phyloP scores from a whole-genome alignment of 2,329 filamentous ascomycete genomes.

The Scopulariopsis brevicaulis region DNA sequence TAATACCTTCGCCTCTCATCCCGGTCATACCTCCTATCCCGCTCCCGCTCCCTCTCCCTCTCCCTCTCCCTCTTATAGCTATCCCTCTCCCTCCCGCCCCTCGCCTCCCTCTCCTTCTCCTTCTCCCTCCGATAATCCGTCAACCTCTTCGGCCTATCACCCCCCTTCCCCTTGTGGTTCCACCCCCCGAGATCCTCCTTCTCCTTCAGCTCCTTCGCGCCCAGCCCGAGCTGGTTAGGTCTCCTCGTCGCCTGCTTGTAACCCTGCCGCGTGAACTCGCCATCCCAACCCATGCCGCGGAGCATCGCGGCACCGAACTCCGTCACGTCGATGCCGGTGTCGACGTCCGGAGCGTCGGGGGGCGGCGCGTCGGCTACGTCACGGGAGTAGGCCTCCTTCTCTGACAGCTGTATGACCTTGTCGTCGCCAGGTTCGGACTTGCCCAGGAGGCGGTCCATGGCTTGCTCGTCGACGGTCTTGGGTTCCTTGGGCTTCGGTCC shows the following conservation, averaged over 20 bases:
- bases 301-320: constrained; percentile 88
- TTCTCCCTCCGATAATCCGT: constrained; percentile 35
- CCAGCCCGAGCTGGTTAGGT: constrained; percentile 75
- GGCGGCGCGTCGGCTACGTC: constrained; percentile 66
- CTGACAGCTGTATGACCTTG: constrained; percentile 41
- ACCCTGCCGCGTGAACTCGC: constrained; percentile 38
- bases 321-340: constrained; percentile 81
- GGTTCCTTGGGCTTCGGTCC: constrained; percentile 5
- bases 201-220: constrained; percentile 69
- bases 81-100: constrained; percentile 22
- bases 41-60: constrained; percentile 19
- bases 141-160: constrained; percentile 29
- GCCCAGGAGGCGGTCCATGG: constrained; percentile 55
- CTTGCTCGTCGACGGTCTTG: constrained; percentile 33
- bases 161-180: constrained; percentile 53
- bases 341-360: constrained; percentile 68
- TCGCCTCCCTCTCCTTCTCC: constrained; percentile 4
- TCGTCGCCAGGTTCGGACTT: constrained; percentile 27
- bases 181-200: constrained; percentile 67
- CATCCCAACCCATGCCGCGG: constrained; percentile 93
- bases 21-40: constrained; percentile 10
- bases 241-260: constrained; percentile 57
- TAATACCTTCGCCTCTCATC: constrained; percentile 1
- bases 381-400: constrained; percentile 56
- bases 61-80: constrained; percentile 26